These are phyloP conservation scores for Lactarius sp. DNA, from an alignment of 768 basidiomycete genomes.

Conservation along the genomic window DNA sequence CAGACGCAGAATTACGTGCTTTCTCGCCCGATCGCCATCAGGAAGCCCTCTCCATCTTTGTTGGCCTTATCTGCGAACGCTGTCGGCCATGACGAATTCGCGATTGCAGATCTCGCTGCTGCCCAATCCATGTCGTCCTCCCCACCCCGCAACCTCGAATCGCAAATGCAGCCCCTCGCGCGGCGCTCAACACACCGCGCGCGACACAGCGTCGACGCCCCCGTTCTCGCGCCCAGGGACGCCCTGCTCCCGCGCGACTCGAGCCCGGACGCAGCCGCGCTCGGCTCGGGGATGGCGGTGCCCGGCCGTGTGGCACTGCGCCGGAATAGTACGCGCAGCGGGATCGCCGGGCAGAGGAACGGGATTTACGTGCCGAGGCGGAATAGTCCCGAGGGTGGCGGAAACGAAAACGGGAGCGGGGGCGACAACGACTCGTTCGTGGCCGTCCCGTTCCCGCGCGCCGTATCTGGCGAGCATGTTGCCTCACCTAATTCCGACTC, in stretches of 20 bases:
- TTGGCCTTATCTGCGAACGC: neutral
- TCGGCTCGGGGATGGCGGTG: constrained; percentile 33
- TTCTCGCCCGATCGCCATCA: constrained; percentile 18
- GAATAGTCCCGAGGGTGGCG: constrained; percentile 17
- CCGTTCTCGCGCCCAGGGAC: constrained; percentile 36
- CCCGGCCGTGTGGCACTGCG: constrained; percentile 44
- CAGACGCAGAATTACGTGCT: constrained; percentile 28
- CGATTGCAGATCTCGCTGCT: neutral
- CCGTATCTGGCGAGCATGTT: constrained; percentile 48
- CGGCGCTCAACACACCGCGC: constrained; percentile 60
- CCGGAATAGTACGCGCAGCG: constrained; percentile 40
- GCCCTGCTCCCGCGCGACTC: constrained; percentile 41
- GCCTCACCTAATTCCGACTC: constrained; percentile 34
- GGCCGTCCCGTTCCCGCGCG: constrained; percentile 61
- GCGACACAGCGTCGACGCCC: constrained; percentile 56
- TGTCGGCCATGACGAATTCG: neutral
- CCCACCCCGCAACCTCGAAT: constrained; percentile 35
- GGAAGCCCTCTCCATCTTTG: constrained; percentile 11
- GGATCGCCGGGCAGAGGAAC: constrained; percentile 4
- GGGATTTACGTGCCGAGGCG: constrained; percentile 17
- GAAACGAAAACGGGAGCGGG: constrained; percentile 7
- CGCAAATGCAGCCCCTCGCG: constrained; percentile 39
- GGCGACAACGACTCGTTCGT: constrained; percentile 31
- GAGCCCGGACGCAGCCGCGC: constrained; percentile 49
- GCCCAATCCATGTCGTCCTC: neutral